Percentiles rank a stretch among this genome's conserved stretches.
Evolutionary conservation across 148 eudicot genomes (phyloP).

Genomic region (Hydrangea macrophylla): DNA sequence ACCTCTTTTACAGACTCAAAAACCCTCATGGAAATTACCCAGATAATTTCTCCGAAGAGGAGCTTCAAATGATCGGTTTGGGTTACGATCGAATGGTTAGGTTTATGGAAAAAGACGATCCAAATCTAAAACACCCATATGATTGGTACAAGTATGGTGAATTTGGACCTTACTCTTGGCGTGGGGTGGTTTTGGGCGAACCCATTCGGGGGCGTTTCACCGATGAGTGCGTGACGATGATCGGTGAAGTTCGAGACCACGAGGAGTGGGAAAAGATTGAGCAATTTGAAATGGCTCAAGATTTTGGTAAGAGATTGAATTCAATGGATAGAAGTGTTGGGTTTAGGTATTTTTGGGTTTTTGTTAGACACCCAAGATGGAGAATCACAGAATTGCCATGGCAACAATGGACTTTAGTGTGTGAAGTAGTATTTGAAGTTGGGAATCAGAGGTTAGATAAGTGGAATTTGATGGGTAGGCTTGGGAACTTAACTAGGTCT

Average conservation of each 20-base stretch:
- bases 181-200: conserved; percentile 86
- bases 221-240: conserved; percentile 60
- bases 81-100: conserved; percentile 93
- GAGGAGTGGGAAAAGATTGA: conserved; percentile 96
- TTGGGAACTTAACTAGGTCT: conserved; percentile 67
- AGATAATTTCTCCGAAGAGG: conserved; percentile 86
- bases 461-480: conserved; percentile 96
- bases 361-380: conserved; percentile 90
- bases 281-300: conserved; percentile 67
- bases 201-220: conserved; percentile 75
- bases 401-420: conserved; percentile 92
- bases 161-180: conserved; percentile 91
- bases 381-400: conserved; percentile 75
- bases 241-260: conserved; percentile 69
- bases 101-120: conserved; percentile 90
- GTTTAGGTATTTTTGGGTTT: conserved; percentile 69
- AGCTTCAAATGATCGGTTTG: conserved; percentile 85
- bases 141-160: conserved; percentile 97
- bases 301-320: conserved; percentile 57
- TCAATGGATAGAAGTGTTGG: conserved; percentile 43
- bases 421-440: conserved; percentile 75
- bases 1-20: conserved; percentile 74
- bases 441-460: conserved; percentile 84
- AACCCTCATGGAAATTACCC: conserved; percentile 73
- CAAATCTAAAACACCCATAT: conserved; percentile 73